These are phyloP conservation scores for Protomyces inouyei DNA, from an alignment of 1,139 yeast species.

Conservation along the genomic window DNA sequence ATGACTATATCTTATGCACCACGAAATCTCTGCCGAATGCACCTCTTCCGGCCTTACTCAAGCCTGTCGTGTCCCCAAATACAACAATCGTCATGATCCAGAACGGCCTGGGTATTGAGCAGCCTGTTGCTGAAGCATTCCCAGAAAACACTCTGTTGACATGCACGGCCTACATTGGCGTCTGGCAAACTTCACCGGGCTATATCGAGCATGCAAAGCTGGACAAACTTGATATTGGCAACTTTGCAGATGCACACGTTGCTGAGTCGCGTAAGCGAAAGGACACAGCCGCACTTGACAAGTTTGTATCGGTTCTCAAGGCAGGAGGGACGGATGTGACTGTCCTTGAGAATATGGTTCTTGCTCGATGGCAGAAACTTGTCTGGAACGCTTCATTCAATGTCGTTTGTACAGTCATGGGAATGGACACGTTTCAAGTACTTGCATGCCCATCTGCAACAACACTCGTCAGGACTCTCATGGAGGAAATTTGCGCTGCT, in stretches of 20 bases:
- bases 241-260: neutral
- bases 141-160: slow-evolving; percentile 57
- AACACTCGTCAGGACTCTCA: slow-evolving; percentile 54
- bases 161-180: slow-evolving; percentile 63
- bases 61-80: slow-evolving; percentile 49
- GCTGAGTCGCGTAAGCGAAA: neutral
- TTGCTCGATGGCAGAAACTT: slow-evolving; percentile 64
- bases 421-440: slow-evolving; percentile 35
- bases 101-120: slow-evolving; percentile 70
- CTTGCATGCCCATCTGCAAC: neutral
- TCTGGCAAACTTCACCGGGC: slow-evolving; percentile 54
- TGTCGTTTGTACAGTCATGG: slow-evolving; percentile 54
- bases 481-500: slow-evolving; percentile 57
- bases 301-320: slow-evolving; percentile 11
- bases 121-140: slow-evolving; percentile 51
- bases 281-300: slow-evolving; percentile 10
- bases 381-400: slow-evolving; percentile 66
- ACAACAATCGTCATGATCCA: slow-evolving; percentile 61
- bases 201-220: slow-evolving; percentile 48
- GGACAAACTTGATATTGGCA: slow-evolving; percentile 54
- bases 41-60: slow-evolving; percentile 50
- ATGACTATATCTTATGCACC: slow-evolving; percentile 60
- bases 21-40: slow-evolving; percentile 71
- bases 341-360: neutral
- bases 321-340: slow-evolving; percentile 11